Conservation (phyloP, 805 yeast genomes). For the Hanseniaspora singularis region DNA sequence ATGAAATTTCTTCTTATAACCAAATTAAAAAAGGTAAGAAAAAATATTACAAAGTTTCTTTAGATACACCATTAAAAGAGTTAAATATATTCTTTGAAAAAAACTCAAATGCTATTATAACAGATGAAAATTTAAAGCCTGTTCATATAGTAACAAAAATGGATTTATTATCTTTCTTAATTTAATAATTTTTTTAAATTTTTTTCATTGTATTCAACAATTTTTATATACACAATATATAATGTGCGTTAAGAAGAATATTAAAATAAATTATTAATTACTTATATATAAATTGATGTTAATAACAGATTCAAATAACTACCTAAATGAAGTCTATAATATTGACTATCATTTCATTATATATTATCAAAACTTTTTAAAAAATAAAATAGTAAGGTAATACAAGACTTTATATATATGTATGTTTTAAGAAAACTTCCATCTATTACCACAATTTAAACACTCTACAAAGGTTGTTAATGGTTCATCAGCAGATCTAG, state of each 20-base stretch:
- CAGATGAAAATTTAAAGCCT: constrained; percentile 58
- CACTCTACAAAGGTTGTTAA: constrained; percentile 96
- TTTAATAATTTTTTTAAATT: constrained; percentile 18
- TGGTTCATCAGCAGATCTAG: constrained; percentile 98
- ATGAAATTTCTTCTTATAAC: constrained; percentile 47
- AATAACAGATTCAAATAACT: too few relatives aligned
- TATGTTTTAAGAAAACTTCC: constrained; percentile 98
- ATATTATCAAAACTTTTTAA: too few relatives aligned
- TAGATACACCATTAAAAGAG: constrained; percentile 51
- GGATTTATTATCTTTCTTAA: constrained; percentile 51
- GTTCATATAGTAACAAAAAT: constrained; percentile 80
- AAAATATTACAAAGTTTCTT: constrained; percentile 53
- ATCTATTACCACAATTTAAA: constrained; percentile 92
- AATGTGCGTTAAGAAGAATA: too few relatives aligned
- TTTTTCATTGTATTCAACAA: too few relatives aligned
- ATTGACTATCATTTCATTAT: too few relatives aligned
- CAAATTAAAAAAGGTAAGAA: constrained; percentile 54
- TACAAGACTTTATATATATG: too few relatives aligned
- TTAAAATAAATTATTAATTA: too few relatives aligned
- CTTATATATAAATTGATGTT: too few relatives aligned
- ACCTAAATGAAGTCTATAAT: too few relatives aligned
- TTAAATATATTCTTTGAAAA: constrained; percentile 73
- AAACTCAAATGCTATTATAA: constrained; percentile 71
- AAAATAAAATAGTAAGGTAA: neutral
- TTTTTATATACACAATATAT: too few relatives aligned